phyloP scores from a whole-genome alignment of 2,329 filamentous ascomycete genomes.

The Talaromyces islandicus region DNA sequence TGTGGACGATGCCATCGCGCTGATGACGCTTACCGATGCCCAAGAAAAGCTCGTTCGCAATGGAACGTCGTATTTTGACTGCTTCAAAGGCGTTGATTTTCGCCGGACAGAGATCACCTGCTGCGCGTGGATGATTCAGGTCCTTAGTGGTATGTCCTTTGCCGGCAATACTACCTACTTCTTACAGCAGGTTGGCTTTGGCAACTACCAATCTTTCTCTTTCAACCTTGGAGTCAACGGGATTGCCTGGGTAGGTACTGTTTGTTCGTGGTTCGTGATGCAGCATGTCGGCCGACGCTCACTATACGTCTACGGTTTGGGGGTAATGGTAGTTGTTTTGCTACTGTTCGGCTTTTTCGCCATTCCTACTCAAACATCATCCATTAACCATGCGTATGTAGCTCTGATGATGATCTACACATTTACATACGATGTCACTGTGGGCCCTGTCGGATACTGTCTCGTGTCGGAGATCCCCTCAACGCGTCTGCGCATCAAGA shows the following conservation, averaged over 20 bases:
- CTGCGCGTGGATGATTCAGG: constrained; percentile 29
- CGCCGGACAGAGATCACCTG: constrained; percentile 39
- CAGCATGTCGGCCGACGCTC: constrained; percentile 30
- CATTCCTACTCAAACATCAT: constrained; percentile 1
- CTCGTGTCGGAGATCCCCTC: constrained; percentile 51
- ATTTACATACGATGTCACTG: constrained; percentile 50
- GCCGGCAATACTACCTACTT: constrained; percentile 28
- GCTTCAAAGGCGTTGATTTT: constrained; percentile 24
- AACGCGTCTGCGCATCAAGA: constrained; percentile 50
- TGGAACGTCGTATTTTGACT: constrained; percentile 21
- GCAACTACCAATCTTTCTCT: constrained; percentile 37
- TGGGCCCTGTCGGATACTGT: constrained; percentile 51
- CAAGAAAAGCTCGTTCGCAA: constrained; percentile 17
- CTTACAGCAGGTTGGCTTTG: constrained; percentile 33
- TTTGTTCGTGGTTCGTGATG: constrained; percentile 46
- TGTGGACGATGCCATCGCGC: constrained; percentile 42
- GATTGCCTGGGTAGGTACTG: constrained; percentile 51
- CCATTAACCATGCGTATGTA: constrained; percentile 28
- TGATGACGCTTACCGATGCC: constrained; percentile 53
- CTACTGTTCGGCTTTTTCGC: constrained; percentile 23
- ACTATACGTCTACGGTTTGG: constrained; percentile 31
- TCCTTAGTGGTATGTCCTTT: constrained; percentile 23
- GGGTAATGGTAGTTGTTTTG: constrained; percentile 22
- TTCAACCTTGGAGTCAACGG: constrained; percentile 55
- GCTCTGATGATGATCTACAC: constrained; percentile 49